Conservation (phyloP, 2,329 filamentous ascomycete genomes). For the Lojkania enalia region DNA sequence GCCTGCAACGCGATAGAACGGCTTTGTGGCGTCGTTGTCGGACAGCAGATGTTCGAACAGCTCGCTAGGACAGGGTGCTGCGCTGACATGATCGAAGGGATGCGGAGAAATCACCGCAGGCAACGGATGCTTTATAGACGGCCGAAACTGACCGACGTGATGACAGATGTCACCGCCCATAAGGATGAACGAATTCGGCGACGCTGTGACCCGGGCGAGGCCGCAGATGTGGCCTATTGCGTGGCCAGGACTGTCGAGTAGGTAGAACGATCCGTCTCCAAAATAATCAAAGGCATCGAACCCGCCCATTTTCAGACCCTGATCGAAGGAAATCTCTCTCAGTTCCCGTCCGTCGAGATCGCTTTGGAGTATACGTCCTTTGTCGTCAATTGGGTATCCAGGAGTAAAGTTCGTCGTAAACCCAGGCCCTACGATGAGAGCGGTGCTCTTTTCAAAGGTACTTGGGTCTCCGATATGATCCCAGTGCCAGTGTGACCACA, state of each 20-base stretch:
- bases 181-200: conserved; percentile 27
- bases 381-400: too few relatives aligned
- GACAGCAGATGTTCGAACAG: conserved; percentile 22
- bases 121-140: conserved; percentile 24
- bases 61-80: conserved; percentile 22
- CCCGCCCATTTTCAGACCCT: conserved; percentile 44
- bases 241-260: conserved; percentile 59
- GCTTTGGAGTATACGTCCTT: conserved; percentile 24
- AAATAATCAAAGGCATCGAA: conserved; percentile 59
- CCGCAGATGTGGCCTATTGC: conserved; percentile 56
- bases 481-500: conserved; percentile 50
- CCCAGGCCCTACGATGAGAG: conserved; percentile 58
- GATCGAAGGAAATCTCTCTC: conserved; percentile 26
- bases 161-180: conserved; percentile 35
- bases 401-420: conserved; percentile 37
- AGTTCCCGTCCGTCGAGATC: conserved; percentile 25
- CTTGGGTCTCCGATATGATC: conserved; percentile 59
- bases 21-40: conserved; percentile 12
- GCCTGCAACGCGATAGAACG: conserved; percentile 20
- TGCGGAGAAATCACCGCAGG: conserved; percentile 24
- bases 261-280: conserved; percentile 60
- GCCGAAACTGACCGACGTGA: conserved; percentile 30
- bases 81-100: conserved; percentile 14
- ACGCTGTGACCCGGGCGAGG: conserved; percentile 48
- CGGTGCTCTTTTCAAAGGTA: conserved; percentile 51